Conservation (phyloP, 805 yeast genomes). For the Candida suzukii region DNA sequence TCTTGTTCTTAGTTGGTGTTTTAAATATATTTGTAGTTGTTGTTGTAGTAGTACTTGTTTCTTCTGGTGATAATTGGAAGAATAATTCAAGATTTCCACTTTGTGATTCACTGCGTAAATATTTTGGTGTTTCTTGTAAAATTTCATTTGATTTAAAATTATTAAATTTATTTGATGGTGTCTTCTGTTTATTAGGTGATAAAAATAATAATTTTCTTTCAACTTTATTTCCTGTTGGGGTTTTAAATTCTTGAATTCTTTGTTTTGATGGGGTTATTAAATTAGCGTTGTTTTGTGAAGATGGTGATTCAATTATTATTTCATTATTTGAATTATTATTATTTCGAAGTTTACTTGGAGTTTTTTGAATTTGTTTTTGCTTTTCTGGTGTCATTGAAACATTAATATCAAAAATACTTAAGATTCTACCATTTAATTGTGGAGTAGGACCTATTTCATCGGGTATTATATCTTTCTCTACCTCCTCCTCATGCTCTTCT, state of each 20-base stretch:
- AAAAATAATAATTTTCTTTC: slow-evolving; percentile 13
- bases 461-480: slow-evolving; percentile 7
- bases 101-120: slow-evolving; percentile 1
- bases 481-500: slow-evolving; percentile 4
- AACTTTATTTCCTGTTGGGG: slow-evolving; percentile 20
- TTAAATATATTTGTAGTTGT: too few species aligned
- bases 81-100: neutral
- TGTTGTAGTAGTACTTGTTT: neutral
- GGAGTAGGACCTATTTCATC: slow-evolving; percentile 79
- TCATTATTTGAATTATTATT: too few species aligned
- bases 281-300: neutral
- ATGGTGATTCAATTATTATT: neutral
- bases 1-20: neutral
- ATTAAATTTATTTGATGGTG: neutral
- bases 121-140: slow-evolving; percentile 2
- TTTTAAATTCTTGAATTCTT: slow-evolving; percentile 15
- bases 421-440: slow-evolving; percentile 69
- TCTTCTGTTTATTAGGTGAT: neutral
- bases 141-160: neutral
- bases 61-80: slow-evolving; percentile 1
- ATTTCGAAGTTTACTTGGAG: slow-evolving; percentile 1
- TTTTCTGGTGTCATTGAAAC: slow-evolving; percentile 12
- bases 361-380: neutral
- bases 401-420: slow-evolving; percentile 61
- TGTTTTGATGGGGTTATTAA: slow-evolving; percentile 2